phyloP scores from a whole-genome alignment of 1,284 basidiomycete genomes.

The Cronartium ribicola region DNA sequence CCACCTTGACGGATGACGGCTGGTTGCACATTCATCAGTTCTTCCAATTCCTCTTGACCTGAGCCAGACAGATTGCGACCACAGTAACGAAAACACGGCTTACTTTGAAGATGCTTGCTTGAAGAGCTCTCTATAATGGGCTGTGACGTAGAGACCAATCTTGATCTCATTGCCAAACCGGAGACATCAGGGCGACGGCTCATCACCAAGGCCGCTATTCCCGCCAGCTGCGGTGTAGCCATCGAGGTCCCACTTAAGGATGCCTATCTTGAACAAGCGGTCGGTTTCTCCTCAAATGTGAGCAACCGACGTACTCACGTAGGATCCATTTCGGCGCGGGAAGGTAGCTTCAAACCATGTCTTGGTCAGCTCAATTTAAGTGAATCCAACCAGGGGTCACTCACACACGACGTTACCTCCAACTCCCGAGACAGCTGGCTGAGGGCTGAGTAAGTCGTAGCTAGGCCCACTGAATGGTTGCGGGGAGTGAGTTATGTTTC shows the following conservation, averaged over 20 bases:
- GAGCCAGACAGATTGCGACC: not conserved
- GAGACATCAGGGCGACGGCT: conserved; percentile 12
- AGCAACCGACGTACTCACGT: conserved; percentile 14
- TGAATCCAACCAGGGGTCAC: not conserved
- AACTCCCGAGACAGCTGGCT: conserved; percentile 28
- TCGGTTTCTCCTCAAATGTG: not conserved
- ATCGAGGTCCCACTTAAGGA: conserved; percentile 37
- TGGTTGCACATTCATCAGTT: not conserved
- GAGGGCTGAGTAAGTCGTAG: conserved; percentile 29
- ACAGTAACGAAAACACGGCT: not conserved
- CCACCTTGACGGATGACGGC: conserved; percentile 40
- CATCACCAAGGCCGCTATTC: conserved; percentile 28
- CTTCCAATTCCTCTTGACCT: not conserved
- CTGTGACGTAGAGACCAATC: conserved; percentile 19
- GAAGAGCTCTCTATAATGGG: conserved; percentile 5
- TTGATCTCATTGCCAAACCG: conserved; percentile 19
- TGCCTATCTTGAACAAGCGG: conserved; percentile 15
- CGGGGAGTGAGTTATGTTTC: too few relatives aligned
- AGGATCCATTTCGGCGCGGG: conserved; percentile 24
- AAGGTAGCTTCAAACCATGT: conserved; percentile 30
- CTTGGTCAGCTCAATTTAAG: not conserved
- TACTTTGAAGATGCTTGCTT: conserved; percentile 21
- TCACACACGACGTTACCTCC: conserved; percentile 38
- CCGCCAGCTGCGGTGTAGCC: conserved; percentile 38
- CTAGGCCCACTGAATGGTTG: conserved; percentile 37